Percentiles rank a stretch among this genome's conserved stretches.
Evolutionary conservation across 768 basidiomycete species (phyloP).

Genomic region (Suillus decipiens): DNA sequence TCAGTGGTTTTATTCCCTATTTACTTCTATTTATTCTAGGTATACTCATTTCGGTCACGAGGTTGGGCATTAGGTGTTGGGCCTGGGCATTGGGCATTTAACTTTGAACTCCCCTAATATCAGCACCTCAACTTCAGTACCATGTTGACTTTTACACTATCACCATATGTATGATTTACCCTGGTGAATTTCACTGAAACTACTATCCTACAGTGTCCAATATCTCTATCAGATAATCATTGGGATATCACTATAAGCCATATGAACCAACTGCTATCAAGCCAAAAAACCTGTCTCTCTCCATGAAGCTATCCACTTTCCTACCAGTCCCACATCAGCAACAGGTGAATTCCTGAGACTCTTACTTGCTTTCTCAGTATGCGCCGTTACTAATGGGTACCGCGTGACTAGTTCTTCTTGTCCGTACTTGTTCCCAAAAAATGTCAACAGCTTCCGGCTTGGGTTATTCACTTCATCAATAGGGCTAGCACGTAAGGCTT

Average conservation of each 20-base stretch:
- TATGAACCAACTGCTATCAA: neutral
- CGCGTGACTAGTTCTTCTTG: conserved; percentile 12
- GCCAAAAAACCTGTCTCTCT: conserved; percentile 39
- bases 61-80: too few species aligned
- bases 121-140: too few species aligned
- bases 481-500: conserved; percentile 25
- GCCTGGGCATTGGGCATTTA: too few species aligned
- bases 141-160: too few species aligned
- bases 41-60: too few species aligned
- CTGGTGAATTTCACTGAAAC: too few species aligned
- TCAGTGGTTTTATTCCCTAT: too few species aligned
- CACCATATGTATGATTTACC: too few species aligned
- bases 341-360: conserved; percentile 21
- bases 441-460: conserved; percentile 24
- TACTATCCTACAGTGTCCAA: neutral
- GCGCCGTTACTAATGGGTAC: conserved; percentile 14
- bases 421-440: conserved; percentile 31
- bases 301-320: conserved; percentile 46
- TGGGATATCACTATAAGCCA: neutral
- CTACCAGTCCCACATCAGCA: conserved; percentile 32
- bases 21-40: too few species aligned
- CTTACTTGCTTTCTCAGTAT: conserved; percentile 17
- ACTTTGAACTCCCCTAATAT: too few species aligned
- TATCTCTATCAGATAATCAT: neutral
- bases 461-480: conserved; percentile 26